These are phyloP conservation scores for Aspergillus floridensis DNA, from an alignment of 2,329 filamentous ascomycete genomes.

Conservation along the genomic window DNA sequence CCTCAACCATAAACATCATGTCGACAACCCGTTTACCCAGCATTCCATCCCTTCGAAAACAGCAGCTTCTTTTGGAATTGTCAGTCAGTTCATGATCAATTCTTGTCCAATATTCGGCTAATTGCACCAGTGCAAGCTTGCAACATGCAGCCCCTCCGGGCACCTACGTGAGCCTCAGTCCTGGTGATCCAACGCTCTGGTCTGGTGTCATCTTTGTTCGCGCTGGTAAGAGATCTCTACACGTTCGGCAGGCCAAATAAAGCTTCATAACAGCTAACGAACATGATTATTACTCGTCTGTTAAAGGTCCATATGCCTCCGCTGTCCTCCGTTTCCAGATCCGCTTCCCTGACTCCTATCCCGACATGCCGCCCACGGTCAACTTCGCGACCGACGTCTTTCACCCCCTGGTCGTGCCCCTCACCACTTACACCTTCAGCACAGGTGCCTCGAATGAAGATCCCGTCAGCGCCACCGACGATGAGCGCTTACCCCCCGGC, in stretches of 20 bases:
- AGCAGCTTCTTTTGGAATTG: slow-evolving; percentile 81
- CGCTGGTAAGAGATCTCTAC: slow-evolving; percentile 59
- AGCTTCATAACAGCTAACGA: background rate
- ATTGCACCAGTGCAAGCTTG: slow-evolving; percentile 63
- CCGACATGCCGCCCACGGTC: slow-evolving; percentile 74
- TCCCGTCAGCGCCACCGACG: slow-evolving; percentile 78
- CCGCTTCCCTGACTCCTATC: slow-evolving; percentile 79
- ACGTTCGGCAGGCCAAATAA: background rate
- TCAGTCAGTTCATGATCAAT: slow-evolving; percentile 43
- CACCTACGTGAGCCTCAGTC: slow-evolving; percentile 79
- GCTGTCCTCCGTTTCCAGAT: slow-evolving; percentile 88
- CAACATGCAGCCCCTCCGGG: slow-evolving; percentile 81
- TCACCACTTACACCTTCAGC: slow-evolving; percentile 93
- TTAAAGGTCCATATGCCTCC: slow-evolving; percentile 77
- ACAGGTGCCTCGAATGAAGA: slow-evolving; percentile 72
- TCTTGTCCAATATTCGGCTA: background rate
- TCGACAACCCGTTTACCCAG: slow-evolving; percentile 10
- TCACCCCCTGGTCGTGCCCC: slow-evolving; percentile 85
- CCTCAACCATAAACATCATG: slow-evolving; percentile 11
- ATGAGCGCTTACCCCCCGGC: slow-evolving; percentile 79
- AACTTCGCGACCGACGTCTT: slow-evolving; percentile 93
- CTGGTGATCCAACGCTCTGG: slow-evolving; percentile 79
- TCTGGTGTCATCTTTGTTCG: slow-evolving; percentile 88
- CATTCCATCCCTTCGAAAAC: slow-evolving; percentile 43
- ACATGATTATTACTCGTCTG: background rate